phyloP scores from a whole-genome alignment of 495 filamentous ascomycete genomes.

The Trichocladium uniseriatum region DNA sequence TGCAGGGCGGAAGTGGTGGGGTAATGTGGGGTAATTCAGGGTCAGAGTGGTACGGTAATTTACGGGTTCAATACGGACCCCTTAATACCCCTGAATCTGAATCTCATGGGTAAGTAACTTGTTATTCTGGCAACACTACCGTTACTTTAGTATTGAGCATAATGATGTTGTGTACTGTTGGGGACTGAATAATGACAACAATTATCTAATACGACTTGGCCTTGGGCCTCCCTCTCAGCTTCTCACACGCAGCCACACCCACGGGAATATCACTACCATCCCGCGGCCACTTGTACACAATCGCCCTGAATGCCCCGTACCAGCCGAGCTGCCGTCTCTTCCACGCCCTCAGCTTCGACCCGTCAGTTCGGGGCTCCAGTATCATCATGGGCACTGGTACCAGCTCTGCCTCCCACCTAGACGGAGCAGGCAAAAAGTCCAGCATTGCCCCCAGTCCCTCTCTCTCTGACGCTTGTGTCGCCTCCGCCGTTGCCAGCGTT shows the following conservation, averaged over 20 bases:
- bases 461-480: slow-evolving; percentile 3
- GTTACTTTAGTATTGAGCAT: too few relatives aligned
- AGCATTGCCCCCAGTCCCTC: too few relatives aligned
- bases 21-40: not conserved
- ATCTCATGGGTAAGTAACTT: too few relatives aligned
- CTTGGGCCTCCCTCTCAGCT: slow-evolving; percentile 6
- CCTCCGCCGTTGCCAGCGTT: not conserved
- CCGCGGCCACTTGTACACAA: slow-evolving; percentile 15
- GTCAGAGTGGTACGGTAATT: too few relatives aligned
- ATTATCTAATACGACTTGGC: slow-evolving; percentile 15
- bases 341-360: slow-evolving; percentile 28
- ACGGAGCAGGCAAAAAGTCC: not conserved
- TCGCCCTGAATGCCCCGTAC: slow-evolving; percentile 24
- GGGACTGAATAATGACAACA: too few relatives aligned
- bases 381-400: slow-evolving; percentile 21
- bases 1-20: not conserved
- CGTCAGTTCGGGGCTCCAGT: slow-evolving; percentile 24
- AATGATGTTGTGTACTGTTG: too few relatives aligned
- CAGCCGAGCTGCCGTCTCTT: slow-evolving; percentile 32
- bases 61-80: too few relatives aligned
- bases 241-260: slow-evolving; percentile 16
- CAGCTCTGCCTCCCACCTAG: not conserved
- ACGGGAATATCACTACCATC: slow-evolving; percentile 12
- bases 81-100: too few relatives aligned
- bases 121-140: too few relatives aligned